Percentiles rank a stretch among this genome's conserved stretches.
phyloP scores from a whole-genome alignment of 2,329 filamentous ascomycete species.

The Exserohilum rostratum region DNA sequence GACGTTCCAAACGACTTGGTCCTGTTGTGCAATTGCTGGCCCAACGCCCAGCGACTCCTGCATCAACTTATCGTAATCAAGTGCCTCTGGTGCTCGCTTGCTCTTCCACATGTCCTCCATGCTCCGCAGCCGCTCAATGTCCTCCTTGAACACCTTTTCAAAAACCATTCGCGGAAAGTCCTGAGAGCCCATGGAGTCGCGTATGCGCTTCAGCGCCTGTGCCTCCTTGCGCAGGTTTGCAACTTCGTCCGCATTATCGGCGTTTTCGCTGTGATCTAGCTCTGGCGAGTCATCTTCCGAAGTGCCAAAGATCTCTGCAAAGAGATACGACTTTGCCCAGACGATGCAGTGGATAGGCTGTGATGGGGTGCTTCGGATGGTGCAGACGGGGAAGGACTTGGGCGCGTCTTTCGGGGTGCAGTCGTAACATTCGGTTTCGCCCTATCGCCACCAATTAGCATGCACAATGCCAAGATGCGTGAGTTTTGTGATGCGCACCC shows the following conservation, averaged over 20 bases:
- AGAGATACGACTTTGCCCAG: conserved; percentile 95
- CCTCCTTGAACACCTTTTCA: conserved; percentile 87
- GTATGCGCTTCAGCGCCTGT: conserved; percentile 80
- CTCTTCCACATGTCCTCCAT: conserved; percentile 98
- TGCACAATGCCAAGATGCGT: background rate
- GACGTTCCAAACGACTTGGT: conserved; percentile 80
- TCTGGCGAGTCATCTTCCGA: conserved; percentile 84
- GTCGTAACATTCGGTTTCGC: conserved; percentile 93
- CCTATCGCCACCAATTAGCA: conserved; percentile 50
- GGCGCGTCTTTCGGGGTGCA: conserved; percentile 88
- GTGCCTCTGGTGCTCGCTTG: conserved; percentile 72
- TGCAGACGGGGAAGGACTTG: conserved; percentile 94
- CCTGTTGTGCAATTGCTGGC: conserved; percentile 64
- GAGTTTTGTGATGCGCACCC: conserved; percentile 52
- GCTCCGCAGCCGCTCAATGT: conserved; percentile 79
- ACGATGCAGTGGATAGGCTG: conserved; percentile 99
- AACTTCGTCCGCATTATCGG: conserved; percentile 86
- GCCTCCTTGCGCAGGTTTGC: conserved; percentile 85
- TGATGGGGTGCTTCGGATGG: conserved; percentile 92
- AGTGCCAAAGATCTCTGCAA: conserved; percentile 91
- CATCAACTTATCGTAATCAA: conserved; percentile 70
- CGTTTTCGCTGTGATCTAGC: conserved; percentile 79
- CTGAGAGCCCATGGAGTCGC: conserved; percentile 76
- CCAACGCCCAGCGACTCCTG: conserved; percentile 60
- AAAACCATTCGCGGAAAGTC: conserved; percentile 83